Percentiles rank a stretch among this genome's conserved stretches.
Evolutionary conservation across 2,329 filamentous ascomycete species (phyloP).

Genomic region (Cryoendolithus antarcticus): DNA sequence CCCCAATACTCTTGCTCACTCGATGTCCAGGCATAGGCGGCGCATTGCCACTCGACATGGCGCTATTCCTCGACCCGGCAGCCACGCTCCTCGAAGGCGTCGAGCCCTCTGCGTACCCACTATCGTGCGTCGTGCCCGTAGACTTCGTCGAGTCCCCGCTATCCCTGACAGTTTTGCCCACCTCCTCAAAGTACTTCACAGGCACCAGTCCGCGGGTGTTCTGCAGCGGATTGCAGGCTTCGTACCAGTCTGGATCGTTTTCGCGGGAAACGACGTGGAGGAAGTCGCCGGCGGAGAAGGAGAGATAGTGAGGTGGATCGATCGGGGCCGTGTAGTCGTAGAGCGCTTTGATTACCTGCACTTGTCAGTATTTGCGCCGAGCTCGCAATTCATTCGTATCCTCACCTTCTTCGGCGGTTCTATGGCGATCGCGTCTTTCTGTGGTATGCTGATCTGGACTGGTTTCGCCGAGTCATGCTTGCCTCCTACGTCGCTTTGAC

Average conservation of each 20-base stretch:
- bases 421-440: constrained; percentile 79
- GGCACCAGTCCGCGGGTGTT: constrained; percentile 84
- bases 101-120: constrained; percentile 61
- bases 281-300: constrained; percentile 91
- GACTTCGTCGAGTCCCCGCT: constrained; percentile 45
- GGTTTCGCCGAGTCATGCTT: constrained; percentile 55
- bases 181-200: constrained; percentile 81
- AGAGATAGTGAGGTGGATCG: constrained; percentile 51
- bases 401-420: constrained; percentile 84
- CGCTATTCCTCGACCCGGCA: constrained; percentile 22
- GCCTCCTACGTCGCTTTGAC: constrained; percentile 57
- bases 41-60: constrained; percentile 13
- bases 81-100: constrained; percentile 14
- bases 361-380: constrained; percentile 1
- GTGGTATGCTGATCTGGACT: constrained; percentile 62
- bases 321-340: constrained; percentile 74
- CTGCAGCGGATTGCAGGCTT: constrained; percentile 90
- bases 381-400: not conserved
- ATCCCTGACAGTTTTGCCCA: constrained; percentile 85
- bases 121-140: constrained; percentile 63
- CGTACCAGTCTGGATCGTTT: constrained; percentile 93
- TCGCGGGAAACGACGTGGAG: constrained; percentile 96
- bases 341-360: constrained; percentile 86
- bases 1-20: constrained; percentile 33
- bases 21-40: constrained; percentile 17